Evolutionary conservation across 768 basidiomycete genomes (phyloP), one percentile per base, ranked within the genome.

Genomic region (Lactifluus rugatus): DNA sequence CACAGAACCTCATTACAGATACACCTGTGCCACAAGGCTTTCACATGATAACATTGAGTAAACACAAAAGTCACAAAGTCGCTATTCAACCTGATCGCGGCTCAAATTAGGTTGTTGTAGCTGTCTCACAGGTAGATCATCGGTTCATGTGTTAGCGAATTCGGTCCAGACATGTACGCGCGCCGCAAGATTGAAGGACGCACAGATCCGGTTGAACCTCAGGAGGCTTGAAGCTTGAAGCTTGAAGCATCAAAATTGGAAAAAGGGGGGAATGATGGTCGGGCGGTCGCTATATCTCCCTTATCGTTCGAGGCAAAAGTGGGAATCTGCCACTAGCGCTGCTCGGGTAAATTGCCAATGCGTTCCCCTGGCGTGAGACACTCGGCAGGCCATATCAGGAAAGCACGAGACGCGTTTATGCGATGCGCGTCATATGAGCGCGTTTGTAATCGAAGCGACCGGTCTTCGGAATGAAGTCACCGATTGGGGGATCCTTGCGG

Each of bases 351-450:
- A 58, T 53, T 54, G 41, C 37, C 49, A 58, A 54, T 48, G 31
- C 8, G 26, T 34, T 8, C 21, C 19, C 34, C 37, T 26, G 34
- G 58, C 49, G 44, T 51, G 54, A 60, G 34, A 4, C 25, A 28
- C 49, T 32, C 44, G 56, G 31, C 28, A 17, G 14, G 23, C 53
- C 48, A 55, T 37, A 55, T 28, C 17, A 23, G 46, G 53, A 42
- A 52, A 47, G 49, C 42, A 36, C 49, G 17, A 51, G 59, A 56
- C 59, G 59, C 54, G 58, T 56, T 26, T 16, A 46, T 51, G 36
- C 42, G 42, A 39, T 31, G 36, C 19, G 42, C 10, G 44, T 60
- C 59, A 60, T 54, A 56, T 60, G 59, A 60, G 59, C 59, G 59
- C 59, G 54, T 60, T 48, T 32, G 48, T 50, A 54, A 54, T 56